Percentiles rank a stretch among this genome's conserved stretches.
phyloP scores from a whole-genome alignment of 2,329 filamentous ascomycete genomes.

The Aspergillus novoparasiticus region DNA sequence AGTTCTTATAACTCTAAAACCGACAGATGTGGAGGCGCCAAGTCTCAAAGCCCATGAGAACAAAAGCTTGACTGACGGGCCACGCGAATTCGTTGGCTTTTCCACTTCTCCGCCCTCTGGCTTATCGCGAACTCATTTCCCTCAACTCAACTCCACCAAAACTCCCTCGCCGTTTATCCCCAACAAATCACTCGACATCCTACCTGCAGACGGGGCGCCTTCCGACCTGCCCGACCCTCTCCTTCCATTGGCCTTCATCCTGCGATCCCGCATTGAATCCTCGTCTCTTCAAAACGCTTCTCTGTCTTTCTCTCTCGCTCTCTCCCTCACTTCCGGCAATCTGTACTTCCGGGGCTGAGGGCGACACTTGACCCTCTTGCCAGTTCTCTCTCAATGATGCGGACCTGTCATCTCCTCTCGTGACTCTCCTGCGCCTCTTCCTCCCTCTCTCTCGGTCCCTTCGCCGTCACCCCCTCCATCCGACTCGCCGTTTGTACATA shows the following conservation, averaged over 20 bases:
- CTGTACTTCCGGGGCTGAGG: constrained; percentile 6
- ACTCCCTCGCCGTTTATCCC: neutral
- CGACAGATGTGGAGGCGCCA: constrained; percentile 20
- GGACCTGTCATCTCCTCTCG: constrained; percentile 18
- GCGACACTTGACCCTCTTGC: neutral
- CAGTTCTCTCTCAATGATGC: constrained; percentile 20
- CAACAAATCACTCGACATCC: neutral
- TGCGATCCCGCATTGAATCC: neutral
- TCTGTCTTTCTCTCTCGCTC: constrained; percentile 57
- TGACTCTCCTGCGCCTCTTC: constrained; percentile 14
- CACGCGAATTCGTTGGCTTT: constrained; percentile 27
- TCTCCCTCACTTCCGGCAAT: constrained; percentile 67
- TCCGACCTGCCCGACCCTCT: neutral
- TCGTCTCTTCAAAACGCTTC: constrained; percentile 3
- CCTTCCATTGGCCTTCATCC: neutral
- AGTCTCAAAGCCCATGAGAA: constrained; percentile 30
- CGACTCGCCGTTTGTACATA: constrained; percentile 7
- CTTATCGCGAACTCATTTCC: constrained; percentile 29
- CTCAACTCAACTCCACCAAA: neutral
- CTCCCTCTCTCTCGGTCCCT: neutral
- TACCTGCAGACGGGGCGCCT: neutral
- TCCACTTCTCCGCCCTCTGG: constrained; percentile 24
- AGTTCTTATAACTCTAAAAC: constrained; percentile 1
- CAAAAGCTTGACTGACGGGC: constrained; percentile 33
- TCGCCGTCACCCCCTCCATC: constrained; percentile 6